Evolutionary conservation across 169 alveolate species (phyloP), one percentile per base, ranked within the genome.

Genomic region (Babesia sp.): DNA sequence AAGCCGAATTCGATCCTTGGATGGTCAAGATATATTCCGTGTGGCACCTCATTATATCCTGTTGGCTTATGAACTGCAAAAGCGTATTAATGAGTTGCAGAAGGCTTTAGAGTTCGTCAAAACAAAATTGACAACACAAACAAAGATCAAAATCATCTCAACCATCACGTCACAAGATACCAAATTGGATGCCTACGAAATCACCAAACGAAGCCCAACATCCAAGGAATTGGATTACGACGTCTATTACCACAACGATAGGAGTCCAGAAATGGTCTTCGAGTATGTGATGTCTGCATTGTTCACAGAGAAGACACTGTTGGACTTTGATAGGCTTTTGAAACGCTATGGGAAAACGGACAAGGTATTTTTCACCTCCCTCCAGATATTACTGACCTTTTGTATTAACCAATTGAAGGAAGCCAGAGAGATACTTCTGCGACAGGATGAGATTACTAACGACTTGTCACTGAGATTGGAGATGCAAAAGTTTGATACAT

Each of bases 401-500:
- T 64, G 74, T 22, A 64, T 46, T 34, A 22, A 64, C 2, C 74
- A 64, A 36, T 37, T 64, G 45, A 11, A 28, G 6, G 74, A 64
- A 64, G 74, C 74, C 7, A n/a, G 11, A 24, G 44, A n/a, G 5
- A 50, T 64, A 26, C 63, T 64, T 1, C 1, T 64, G 29, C 50
- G 61, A 5, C 74, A 64, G 36, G 42, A 64, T n/a, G 74, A 46
- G 16, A 7, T 64, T 48, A 37, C 74, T 12, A 44, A 16, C 3
- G 53, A 37, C 33, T 48, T 46, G 8, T 3, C 74, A n/a, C 41
- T 64, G 28, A n/a, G 53, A 29, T 45, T 31, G 18, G 74, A 64
- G 24, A 64, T 64, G 74, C 74, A 64, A 64, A 29, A 50, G 50
- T 64, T 64, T 20, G 74, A 64, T 36, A 46, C 45, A 28, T 20